Evolutionary conservation across 2,329 filamentous ascomycete genomes (phyloP), one percentile per base, ranked within the genome.

Genomic region (Huntiella bhutanensis): DNA sequence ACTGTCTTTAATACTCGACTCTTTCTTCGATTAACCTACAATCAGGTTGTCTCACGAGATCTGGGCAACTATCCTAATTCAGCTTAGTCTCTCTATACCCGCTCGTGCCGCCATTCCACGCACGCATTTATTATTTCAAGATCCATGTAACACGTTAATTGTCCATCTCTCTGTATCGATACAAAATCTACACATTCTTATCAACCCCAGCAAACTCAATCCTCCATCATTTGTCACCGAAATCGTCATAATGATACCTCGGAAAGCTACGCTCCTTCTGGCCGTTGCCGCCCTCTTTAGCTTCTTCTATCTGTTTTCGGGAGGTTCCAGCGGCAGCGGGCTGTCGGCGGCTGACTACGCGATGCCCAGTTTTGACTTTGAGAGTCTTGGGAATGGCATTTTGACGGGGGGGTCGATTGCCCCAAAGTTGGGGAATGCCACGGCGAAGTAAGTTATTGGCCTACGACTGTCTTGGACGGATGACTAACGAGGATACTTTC

Each of bases 401-500:
- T 65, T 85, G 16, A 67, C 69, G 13, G 82, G 81, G 47, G 75
- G 75, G 47, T 78, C 77, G 3, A 88, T 86, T 55, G 82, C 82
- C 43, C 79, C 82, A 1, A 86, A 84, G 62, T 66, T 91, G 45
- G 83, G 82, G 57, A 91, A 91, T 62, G 82, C 80, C 50, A 91
- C 83, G 5, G 66, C 75, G 46, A 91, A 88, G 77, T 80, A 65
- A 43, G 68, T 56, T 33, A 36, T 43, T 28, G 8, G 4, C 4
- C 39, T 16, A 19, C 10, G n/a, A 3, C 12, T 33, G 4, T 37
- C 8, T 22, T 11, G 36, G 4, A n/a, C 12, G 6, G 12, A 11
- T 19, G 10, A 8, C 33, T 28, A 33, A 15, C 16, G 22, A 10
- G 5, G 6, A 16, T 13, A 22, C 51, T 55, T 43, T 17, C 38